Evolutionary conservation across 2,329 filamentous ascomycete species (phyloP), one percentile per base, ranked within the genome.

Genomic region (Colletotrichum caudatum): DNA sequence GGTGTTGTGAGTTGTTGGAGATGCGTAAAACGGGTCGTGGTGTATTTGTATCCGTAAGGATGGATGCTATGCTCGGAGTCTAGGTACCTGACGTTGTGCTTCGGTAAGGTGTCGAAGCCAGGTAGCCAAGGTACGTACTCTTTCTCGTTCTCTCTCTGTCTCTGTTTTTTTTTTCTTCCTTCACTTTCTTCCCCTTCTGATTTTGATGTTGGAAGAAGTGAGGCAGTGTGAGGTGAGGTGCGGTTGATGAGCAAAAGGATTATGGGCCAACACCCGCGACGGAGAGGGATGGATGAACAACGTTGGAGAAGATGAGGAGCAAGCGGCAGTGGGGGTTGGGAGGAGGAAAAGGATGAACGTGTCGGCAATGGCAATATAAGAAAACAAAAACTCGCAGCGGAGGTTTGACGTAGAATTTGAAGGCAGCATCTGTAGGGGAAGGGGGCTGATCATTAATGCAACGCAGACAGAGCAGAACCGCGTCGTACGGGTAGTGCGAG

Each of bases 51-150:
- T 44, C 46, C n/a, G 29, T 56, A 41, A 60, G 37, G 54, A 66
- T 29, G 29, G 29, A 29, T 29, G 29, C 2, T 29, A 29, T 60
- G 54, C 33, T 39, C 41, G n/a, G 65, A 65, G 69, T 66, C 54
- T 63, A 41, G 59, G 60, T 64, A 72, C 65, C 69, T 72, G 26
- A 48, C 59, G 46, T 56, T 20, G 37, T 37, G 41, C 65, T 69
- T 39, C 23, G 65, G 46, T 20, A 12, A 33, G 69, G 60, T 37
- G 33, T n/a, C 53, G n/a, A 48, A 44, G 46, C 20, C 66, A 64
- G 29, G 69, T 72, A 72, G 46, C 48, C 23, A n/a, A 16, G 53
- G 69, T 69, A 72, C 69, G 69, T 72, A 72, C 69, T 23, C 9
- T 33, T 53, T 44, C 18, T 20, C 14, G 20, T 18, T 44, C 41